Conservation (phyloP, 1,284 basidiomycete genomes). For the Apiotrichum gamsii region DNA sequence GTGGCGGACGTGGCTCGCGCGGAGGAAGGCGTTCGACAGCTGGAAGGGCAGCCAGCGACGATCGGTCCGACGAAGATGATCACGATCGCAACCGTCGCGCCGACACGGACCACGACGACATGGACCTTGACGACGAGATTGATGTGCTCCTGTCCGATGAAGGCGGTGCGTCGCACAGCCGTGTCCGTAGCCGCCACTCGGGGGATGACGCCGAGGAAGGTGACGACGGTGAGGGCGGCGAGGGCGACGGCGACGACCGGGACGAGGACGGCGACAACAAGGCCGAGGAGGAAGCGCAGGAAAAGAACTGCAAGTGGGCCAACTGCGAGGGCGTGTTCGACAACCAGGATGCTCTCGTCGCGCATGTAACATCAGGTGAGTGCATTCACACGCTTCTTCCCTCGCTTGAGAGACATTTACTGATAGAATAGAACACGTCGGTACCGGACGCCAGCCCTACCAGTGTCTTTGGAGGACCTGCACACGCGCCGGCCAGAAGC, state of each 20-base stretch:
- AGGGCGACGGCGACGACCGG: background rate
- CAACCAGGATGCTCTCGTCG: constrained; percentile 23
- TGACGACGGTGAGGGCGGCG: constrained; percentile 3
- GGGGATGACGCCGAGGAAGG: constrained; percentile 2
- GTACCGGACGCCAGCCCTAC: constrained; percentile 22
- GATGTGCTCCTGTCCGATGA: constrained; percentile 25
- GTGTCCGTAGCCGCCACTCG: too few species aligned
- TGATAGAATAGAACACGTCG: constrained; percentile 37
- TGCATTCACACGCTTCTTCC: background rate
- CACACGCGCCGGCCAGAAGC: constrained; percentile 31
- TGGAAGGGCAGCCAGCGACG: too few species aligned
- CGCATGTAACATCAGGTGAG: constrained; percentile 30
- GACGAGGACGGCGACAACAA: background rate
- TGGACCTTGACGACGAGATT: constrained; percentile 30
- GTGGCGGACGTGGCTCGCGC: too few species aligned
- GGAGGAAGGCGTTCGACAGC: too few species aligned
- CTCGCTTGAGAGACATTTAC: too few species aligned
- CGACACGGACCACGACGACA: background rate
- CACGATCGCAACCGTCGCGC: background rate
- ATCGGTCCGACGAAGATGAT: background rate
- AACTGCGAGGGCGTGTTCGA: constrained; percentile 21
- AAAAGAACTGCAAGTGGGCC: constrained; percentile 24
- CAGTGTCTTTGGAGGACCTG: constrained; percentile 35
- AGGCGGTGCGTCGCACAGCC: too few species aligned
- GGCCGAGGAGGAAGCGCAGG: background rate